Base-by-base conservation (phyloP, 176 grass and related monocot species). In the Cenchrus purpureus region DNA sequence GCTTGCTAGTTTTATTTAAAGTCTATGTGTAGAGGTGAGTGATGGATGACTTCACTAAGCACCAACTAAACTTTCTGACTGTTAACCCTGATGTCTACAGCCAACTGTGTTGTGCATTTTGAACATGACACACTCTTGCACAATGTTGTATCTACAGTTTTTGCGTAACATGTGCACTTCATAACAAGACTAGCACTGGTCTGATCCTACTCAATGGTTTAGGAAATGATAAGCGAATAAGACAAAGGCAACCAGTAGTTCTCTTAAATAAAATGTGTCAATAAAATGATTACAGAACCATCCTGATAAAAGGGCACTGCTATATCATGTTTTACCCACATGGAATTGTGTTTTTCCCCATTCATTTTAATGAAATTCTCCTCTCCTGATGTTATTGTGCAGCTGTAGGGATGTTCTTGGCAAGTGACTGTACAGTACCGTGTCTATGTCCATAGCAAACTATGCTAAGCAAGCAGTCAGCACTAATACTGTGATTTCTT, bases 1-100 rank as follows among this genome's bases (percentile, higher is more conserved):
- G 73, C 91, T 97, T 83, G 96, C 88, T 71, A 98, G 93, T 92
- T 90, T 95, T 84, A 98, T 98, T 88, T 98, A 78, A 98, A 82
- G 53, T 72, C 55, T 79, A 17, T 86, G 63, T 83, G 68, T 61
- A 71, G 84, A 87, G 88, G 89, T 87, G 45, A 80, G 80, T 0
- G 45, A 40, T 40, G 37, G 12, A 49, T 44, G 1, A 14, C 55
- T 82, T 78, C 71, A 46, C 65, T 4, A 16, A 44, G 3, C 10
- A n/a, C 5, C n/a, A 64, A 31, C 71, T 62, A 54, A 28, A 37
- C 14, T 56, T 72, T 56, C 53, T 56, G 31, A 71, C 55, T 62
- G 15, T 40, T 58, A 79, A 65, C 55, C 20, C 57, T 16, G 32
- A 22, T 65, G 8, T 84, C 32, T 85, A 22, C 59, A 29, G 65